These are phyloP conservation scores for Leccinum disarticulatum DNA, from an alignment of 768 basidiomycete genomes.

Conservation along the genomic window DNA sequence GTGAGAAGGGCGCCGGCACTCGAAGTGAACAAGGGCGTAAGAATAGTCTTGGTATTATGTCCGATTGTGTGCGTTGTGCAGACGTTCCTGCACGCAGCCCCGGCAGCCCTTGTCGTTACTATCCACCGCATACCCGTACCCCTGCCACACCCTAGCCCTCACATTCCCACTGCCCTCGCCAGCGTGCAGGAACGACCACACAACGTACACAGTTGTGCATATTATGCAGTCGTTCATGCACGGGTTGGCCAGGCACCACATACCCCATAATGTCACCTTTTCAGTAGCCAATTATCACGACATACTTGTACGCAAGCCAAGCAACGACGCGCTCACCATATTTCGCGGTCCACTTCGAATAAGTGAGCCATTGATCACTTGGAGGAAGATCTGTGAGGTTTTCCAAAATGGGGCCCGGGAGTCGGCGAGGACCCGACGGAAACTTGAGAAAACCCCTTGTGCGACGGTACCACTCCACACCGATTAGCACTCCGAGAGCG, in stretches of 20 bases:
- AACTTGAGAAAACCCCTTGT: background rate
- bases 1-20: no score
- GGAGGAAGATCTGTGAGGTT: background rate
- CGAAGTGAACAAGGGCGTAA: no score
- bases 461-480: conserved; percentile 5
- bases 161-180: no score
- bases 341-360: conserved; percentile 4
- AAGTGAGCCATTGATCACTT: conserved; percentile 4
- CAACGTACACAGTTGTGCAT: no score
- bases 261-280: conserved; percentile 3
- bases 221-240: background rate
- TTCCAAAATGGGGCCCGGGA: conserved; percentile 2
- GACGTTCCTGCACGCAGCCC: no score
- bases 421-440: conserved; percentile 4
- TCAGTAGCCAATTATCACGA: background rate
- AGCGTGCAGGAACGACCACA: no score
- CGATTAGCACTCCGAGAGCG: background rate
- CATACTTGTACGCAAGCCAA: background rate
- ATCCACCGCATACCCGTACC: no score
- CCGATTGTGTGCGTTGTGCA: no score
- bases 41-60: no score
- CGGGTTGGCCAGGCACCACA: conserved; percentile 8
- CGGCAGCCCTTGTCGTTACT: no score
- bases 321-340: background rate
- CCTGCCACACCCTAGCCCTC: no score